Evolutionary conservation across 2,329 filamentous ascomycete genomes (phyloP).

Genomic region (Colletotrichum aenigma): DNA sequence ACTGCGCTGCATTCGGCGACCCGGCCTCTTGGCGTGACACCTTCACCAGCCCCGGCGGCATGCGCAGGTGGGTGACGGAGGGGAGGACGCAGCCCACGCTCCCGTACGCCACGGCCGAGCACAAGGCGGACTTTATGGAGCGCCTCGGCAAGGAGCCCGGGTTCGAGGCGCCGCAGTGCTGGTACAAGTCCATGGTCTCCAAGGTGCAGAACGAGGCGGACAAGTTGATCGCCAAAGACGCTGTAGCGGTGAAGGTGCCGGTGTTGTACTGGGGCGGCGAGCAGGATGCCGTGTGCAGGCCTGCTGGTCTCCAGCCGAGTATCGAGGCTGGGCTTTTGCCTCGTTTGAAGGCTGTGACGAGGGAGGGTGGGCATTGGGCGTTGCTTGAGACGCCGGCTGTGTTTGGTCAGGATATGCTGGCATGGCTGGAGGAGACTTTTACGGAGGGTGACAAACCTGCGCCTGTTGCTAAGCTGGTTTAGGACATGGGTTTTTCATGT

Average conservation of each 20-base stretch:
- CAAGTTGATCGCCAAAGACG: conserved; percentile 15
- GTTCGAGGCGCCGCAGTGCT: conserved; percentile 31
- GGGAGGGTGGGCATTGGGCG: conserved; percentile 33
- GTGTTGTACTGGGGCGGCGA: conserved; percentile 28
- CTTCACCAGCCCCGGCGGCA: conserved; percentile 38
- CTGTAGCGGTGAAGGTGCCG: conserved; percentile 27
- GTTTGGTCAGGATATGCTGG: conserved; percentile 26
- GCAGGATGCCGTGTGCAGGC: conserved; percentile 29
- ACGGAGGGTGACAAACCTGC: background rate
- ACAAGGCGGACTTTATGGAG: conserved; percentile 28
- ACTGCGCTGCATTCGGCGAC: conserved; percentile 34
- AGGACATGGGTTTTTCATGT: background rate
- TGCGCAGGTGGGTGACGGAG: conserved; percentile 31
- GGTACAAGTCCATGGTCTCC: conserved; percentile 27
- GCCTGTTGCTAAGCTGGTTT: background rate
- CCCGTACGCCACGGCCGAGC: conserved; percentile 28
- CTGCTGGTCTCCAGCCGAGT: conserved; percentile 20
- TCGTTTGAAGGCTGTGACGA: conserved; percentile 22
- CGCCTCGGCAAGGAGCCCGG: conserved; percentile 26
- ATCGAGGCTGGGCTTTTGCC: conserved; percentile 28
- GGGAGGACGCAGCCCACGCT: conserved; percentile 24
- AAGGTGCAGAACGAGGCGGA: conserved; percentile 26
- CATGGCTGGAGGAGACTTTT: conserved; percentile 22
- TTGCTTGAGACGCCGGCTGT: conserved; percentile 30
- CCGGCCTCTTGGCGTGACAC: conserved; percentile 33